Base-by-base conservation (phyloP, 257 asterid genomes). In the Nicotiana benthamiana region DNA sequence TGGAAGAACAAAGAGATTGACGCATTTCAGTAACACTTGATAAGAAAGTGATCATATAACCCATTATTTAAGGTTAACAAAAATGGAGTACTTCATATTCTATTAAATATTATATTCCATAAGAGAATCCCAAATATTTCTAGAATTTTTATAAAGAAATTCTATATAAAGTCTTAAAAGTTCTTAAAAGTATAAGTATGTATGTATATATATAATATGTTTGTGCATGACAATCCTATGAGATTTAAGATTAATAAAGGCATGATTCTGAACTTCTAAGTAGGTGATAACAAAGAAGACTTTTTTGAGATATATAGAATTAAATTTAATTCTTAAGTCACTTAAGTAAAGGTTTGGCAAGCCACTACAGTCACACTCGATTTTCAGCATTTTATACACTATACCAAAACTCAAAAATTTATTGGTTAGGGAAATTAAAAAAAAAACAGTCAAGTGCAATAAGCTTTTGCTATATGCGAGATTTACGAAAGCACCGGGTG, bases 401-500 rank as follows among this genome's bases (percentile, higher is more conserved):
- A 17, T 43, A 43, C 13, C 22, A n/a, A n/a, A 43, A 70, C 59
- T 36, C 56, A 68, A 68, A 5, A 67, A 4, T 67, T 67, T 27
- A 8, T 9, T 40, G 56, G 10, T 28, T 1, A 28, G 2, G 30
- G 30, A 28, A 28, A 28, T 28, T 28, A 0, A 30, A 30, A 30
- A 30, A 30, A 30, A 3, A 30, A 3, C 0, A 3, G 4, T 3
- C 32, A 0, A 5, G 32, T 30, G 32, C 32, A 30, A 0, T 30
- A 30, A 30, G 0, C 34, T 30, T 4, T 0, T 0, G 34, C 0
- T 30, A 30, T 30, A 0, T 0, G 0, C 34, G 0, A 6, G 34
- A 1, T 30, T 0, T 0, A 6, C 6, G 34, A 0, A 30, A 30
- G 6, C 0, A 6, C 6, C 5, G 6, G 34, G 4, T 0, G 6